Base-by-base conservation (phyloP, 228 moss, liverwort and hornwort genomes). In the Sphagnum magellanicum region DNA sequence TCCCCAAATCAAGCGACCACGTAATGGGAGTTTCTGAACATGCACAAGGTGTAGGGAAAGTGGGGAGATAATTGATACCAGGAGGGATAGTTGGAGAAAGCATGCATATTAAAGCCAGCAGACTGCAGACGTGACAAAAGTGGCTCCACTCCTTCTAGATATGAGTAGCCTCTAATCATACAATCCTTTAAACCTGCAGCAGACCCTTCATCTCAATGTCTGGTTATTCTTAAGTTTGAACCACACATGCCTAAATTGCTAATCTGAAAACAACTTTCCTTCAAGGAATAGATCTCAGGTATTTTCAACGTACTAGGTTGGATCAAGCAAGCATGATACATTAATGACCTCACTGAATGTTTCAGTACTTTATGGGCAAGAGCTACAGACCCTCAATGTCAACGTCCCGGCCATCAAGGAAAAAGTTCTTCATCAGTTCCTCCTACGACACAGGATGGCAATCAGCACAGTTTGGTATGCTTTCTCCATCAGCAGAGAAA, bases 1-100 rank as follows among this genome's bases (percentile, higher is more conserved):
- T 59, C 49, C 16, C 46, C 65, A 60, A 69, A 55, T 78, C 53
- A 16, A 48, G 52, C 61, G 14, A 64, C 46, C 6, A 57, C 64
- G 75, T 64, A 55, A 69, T 69, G 14, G 68, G 6, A 15, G 59
- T 59, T 32, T 32, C 32, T 3, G 32, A 32, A 32, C 47, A 66
- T 66, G 7, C 13, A 14, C 4, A 69, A 4, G 58, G 16, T 5
- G 32, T 53, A 59, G 52, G 13, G 10, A 51, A 32, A 46, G 47
- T 55, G n/a, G 53, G 7, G 53, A 64, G 12, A 52, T n/a, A 47
- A 66, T 46, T 0, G 58, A 6, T 70, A 89, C 98, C 98, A 98
- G 85, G 77, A 81, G 17, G 94, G 98, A 52, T 94, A 98, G 81
- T 98, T 98, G 76, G 92, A 90, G 59, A 98, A 89, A 52, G 89